Base-by-base conservation (phyloP, 2,329 filamentous ascomycete genomes). In the Botrytis elliptica region DNA sequence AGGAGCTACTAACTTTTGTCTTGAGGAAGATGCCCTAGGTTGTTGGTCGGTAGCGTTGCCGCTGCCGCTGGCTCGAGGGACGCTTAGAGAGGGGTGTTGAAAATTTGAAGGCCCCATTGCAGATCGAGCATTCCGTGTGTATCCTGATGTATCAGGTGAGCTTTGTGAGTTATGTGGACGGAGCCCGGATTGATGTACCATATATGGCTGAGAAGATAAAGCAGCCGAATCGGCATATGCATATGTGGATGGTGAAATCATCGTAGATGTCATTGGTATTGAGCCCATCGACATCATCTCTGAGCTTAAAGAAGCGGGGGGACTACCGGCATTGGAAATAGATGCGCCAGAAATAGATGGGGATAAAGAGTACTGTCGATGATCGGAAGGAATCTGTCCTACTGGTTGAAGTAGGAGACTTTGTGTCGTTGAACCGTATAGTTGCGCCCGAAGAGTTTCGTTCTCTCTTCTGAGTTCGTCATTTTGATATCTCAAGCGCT, bases 391-490 rank as follows among this genome's bases (percentile, higher is more conserved):
- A 4, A 77, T 69, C 22, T 65, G 72, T 29, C 62, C 70, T 36
- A 66, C 74, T 63, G 78, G 79, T 22, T 75, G 75, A 16, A 79
- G 74, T 49, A 81, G 74, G 29, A 80, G 62, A 59, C 64, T 64
- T 38, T 78, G 76, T 67, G 80, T 81, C 25, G 80, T 77, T 42
- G 81, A 81, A 14, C 80, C 80, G 75, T 83, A 83, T 49, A 82
- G 74, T 71, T 81, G 80, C 72, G 81, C 76, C 74, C 80, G 80
- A 38, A 84, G 76, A 36, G 80, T 76, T 74, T 84, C 82, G 73
- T 84, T 84, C 74, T 85, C 83, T 76, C 81, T 79, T 62, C 78
- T 78, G 33, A 85, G 80, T 62, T 83, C 82, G 9, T 81, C 80
- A 63, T 84, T 84, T 68, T 84, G 81, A 66, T 80, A 81, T 67